These are phyloP conservation scores for Mycena chlorophos DNA, from an alignment of 768 basidiomycete genomes.

Conservation along the genomic window DNA sequence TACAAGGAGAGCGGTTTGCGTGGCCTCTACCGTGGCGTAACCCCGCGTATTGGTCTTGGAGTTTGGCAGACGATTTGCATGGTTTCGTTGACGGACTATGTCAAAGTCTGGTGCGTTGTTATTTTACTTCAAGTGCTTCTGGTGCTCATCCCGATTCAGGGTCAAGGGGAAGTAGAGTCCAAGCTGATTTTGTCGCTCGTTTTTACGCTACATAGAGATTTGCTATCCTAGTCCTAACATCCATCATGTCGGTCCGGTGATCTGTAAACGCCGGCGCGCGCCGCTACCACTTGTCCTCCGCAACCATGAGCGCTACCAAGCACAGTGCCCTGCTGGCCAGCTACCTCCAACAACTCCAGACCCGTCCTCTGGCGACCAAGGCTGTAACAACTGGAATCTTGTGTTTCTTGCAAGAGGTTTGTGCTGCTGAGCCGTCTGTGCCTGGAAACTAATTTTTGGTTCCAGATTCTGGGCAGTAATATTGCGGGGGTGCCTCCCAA, in stretches of 20 bases:
- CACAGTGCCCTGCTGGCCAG: conserved; percentile 57
- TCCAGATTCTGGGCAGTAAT: conserved; percentile 57
- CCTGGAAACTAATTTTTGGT: background rate
- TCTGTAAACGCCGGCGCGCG: background rate
- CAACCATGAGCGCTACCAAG: conserved; percentile 35
- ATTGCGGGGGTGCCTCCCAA: conserved; percentile 59
- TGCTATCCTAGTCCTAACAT: conserved; percentile 1
- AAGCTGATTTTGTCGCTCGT: no score
- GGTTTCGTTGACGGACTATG: conserved; percentile 97
- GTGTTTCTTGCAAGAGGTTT: conserved; percentile 75
- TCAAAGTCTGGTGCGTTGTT: conserved; percentile 71
- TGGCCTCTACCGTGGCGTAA: conserved; percentile 96
- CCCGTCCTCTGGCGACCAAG: conserved; percentile 83
- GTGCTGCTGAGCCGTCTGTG: background rate
- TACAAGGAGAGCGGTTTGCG: conserved; percentile 96
- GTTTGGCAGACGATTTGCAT: conserved; percentile 99
- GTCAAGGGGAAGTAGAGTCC: conserved; percentile 46
- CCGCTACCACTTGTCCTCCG: background rate
- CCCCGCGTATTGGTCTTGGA: conserved; percentile 93
- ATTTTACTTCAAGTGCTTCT: background rate
- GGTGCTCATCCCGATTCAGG: conserved; percentile 36
- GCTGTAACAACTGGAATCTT: conserved; percentile 68
- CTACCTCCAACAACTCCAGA: conserved; percentile 67
- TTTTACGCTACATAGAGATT: conserved; percentile 26
- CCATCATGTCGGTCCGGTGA: background rate